A percentile compares a stretch with the other conserved stretches of the same genome.
Conservation (phyloP, 2,329 filamentous ascomycete species). For the Ascochyta clinopodiicola region DNA sequence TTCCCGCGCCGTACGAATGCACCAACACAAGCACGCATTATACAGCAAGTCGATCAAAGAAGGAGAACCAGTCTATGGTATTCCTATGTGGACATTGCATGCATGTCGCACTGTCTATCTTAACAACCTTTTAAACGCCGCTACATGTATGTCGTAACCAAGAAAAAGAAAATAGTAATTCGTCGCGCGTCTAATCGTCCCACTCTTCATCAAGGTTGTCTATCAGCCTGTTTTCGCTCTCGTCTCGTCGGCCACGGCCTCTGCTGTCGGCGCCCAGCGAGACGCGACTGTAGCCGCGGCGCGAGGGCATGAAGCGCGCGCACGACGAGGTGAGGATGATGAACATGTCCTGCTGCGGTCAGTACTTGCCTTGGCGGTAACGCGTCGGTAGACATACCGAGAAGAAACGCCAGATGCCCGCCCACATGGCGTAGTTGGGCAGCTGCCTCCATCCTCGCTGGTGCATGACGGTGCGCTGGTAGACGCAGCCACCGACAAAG, state of each 20-base stretch:
- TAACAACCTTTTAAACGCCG: not conserved
- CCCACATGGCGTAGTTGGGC: slow-evolving; percentile 94
- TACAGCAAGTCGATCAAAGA: too few relatives aligned
- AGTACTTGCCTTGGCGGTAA: not conserved
- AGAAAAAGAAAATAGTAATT: not conserved
- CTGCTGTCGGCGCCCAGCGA: slow-evolving; percentile 56
- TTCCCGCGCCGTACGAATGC: not conserved
- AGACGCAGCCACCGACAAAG: slow-evolving; percentile 89
- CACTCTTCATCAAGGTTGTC: slow-evolving; percentile 97
- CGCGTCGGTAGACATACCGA: slow-evolving; percentile 61
- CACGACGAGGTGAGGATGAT: slow-evolving; percentile 74
- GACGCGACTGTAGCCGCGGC: slow-evolving; percentile 72
- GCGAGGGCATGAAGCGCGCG: slow-evolving; percentile 67
- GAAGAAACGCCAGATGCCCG: slow-evolving; percentile 82
- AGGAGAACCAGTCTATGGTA: not conserved
- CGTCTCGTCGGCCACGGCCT: slow-evolving; percentile 57
- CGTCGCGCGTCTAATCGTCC: slow-evolving; percentile 67
- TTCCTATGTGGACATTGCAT: not conserved
- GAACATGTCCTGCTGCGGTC: slow-evolving; percentile 60
- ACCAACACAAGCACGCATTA: too few relatives aligned
- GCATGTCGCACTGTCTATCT: not conserved
- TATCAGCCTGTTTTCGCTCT: slow-evolving; percentile 92
- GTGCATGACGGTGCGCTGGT: slow-evolving; percentile 92
- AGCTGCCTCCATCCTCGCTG: slow-evolving; percentile 94
- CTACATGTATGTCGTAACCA: not conserved